Evolutionary conservation across 2,329 filamentous ascomycete species (phyloP).

Genomic region (Fusarium albosuccineum): DNA sequence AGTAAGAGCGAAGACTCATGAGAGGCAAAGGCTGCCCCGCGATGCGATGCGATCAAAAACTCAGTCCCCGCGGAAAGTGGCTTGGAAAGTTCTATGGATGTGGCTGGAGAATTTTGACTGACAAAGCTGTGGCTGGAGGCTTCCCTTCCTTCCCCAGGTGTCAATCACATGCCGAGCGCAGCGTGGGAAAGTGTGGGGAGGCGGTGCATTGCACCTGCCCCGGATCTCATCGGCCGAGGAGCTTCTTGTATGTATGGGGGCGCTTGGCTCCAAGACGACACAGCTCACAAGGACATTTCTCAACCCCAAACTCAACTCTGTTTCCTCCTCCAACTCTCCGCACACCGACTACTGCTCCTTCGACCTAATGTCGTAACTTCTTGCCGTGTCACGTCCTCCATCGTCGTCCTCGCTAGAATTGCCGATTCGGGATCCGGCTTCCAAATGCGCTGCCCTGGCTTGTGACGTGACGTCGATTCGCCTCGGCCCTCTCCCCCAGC

Average conservation of each 20-base stretch:
- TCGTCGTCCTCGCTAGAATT: neutral
- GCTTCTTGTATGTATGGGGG: constrained; percentile 31
- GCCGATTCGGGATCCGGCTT: constrained; percentile 17
- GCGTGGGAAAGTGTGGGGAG: constrained; percentile 41
- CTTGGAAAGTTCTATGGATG: constrained; percentile 8
- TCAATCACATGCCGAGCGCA: constrained; percentile 47
- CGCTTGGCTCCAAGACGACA: constrained; percentile 15
- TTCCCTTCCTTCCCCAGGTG: constrained; percentile 21
- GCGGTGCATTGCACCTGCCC: constrained; percentile 40
- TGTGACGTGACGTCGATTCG: constrained; percentile 45
- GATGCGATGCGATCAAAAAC: constrained; percentile 43
- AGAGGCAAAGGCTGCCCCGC: constrained; percentile 44
- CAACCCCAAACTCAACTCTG: constrained; percentile 12
- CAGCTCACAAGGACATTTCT: constrained; percentile 30
- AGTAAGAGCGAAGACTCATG: constrained; percentile 4
- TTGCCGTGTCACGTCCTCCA: neutral
- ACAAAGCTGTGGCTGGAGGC: constrained; percentile 25
- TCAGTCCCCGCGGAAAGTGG: constrained; percentile 34
- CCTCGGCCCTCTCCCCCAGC: constrained; percentile 19
- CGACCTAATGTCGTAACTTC: neutral
- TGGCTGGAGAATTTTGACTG: constrained; percentile 24
- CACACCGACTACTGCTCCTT: neutral
- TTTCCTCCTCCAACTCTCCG: constrained; percentile 12
- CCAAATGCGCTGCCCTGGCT: constrained; percentile 28
- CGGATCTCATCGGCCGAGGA: constrained; percentile 47